Evolutionary conservation across 1,284 basidiomycete genomes (phyloP).

Genomic region (Boletus semigastroideus): DNA sequence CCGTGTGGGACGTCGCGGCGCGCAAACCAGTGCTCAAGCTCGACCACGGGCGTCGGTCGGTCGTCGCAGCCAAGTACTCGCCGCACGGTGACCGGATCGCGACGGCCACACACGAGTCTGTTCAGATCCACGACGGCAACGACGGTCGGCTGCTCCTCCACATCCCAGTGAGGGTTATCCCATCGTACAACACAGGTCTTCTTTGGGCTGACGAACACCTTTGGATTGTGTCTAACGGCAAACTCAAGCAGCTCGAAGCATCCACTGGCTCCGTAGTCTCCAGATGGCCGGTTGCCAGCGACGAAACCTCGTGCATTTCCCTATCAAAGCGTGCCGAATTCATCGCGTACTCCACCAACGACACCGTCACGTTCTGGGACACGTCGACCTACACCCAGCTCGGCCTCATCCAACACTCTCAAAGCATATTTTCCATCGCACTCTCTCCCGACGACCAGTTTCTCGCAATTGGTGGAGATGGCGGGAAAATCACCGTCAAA

Average conservation of each 20-base stretch:
- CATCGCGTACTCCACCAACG: background rate
- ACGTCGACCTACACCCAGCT: background rate
- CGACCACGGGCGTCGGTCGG: background rate
- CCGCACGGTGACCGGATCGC: constrained; percentile 4
- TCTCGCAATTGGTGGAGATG: background rate
- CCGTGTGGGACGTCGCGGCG: background rate
- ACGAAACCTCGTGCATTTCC: background rate
- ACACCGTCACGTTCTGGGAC: background rate
- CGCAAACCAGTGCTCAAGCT: background rate
- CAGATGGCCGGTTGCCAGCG: background rate
- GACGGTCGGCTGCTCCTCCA: background rate
- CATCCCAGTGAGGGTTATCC: background rate
- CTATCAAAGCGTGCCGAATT: background rate
- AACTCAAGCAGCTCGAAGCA: background rate
- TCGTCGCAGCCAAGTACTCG: constrained; percentile 3
- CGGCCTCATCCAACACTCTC: background rate
- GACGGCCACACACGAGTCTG: background rate
- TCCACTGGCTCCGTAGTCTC: background rate
- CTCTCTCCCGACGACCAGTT: background rate
- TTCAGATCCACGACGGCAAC: background rate
- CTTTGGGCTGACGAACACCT: background rate
- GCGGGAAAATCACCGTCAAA: background rate
- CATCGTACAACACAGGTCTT: background rate
- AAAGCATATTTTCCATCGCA: background rate
- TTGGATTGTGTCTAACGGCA: background rate